These are phyloP conservation scores for Musa schizocarpa DNA, from an alignment of 176 grass and related monocot genomes.

Conservation along the genomic window DNA sequence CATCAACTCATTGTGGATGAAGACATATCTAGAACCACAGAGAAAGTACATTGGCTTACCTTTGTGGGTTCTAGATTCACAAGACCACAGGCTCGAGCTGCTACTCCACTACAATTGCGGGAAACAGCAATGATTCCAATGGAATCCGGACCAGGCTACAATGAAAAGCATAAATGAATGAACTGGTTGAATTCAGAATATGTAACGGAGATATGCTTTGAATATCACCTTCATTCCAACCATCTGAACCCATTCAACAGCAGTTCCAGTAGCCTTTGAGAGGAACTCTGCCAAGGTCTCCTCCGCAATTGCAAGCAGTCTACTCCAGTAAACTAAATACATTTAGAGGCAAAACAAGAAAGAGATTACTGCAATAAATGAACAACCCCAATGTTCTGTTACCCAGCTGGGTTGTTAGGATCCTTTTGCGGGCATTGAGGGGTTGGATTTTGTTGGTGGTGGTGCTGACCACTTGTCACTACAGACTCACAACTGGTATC, in stretches of 20 bases:
- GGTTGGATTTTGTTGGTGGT: slow-evolving; percentile 67
- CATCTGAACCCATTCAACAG: slow-evolving; percentile 99
- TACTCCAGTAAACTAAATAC: slow-evolving; percentile 4
- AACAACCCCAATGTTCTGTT: slow-evolving; percentile 12
- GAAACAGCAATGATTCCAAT: slow-evolving; percentile 17
- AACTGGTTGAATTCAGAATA: background rate
- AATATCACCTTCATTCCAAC: slow-evolving; percentile 90
- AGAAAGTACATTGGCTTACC: background rate
- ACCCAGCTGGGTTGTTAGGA: slow-evolving; percentile 92
- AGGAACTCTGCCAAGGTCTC: slow-evolving; percentile 97
- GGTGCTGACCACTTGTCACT: slow-evolving; percentile 91
- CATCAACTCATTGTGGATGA: background rate
- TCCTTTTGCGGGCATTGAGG: slow-evolving; percentile 65
- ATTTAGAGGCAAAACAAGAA: too few species aligned
- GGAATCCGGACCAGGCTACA: slow-evolving; percentile 13
- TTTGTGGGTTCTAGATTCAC: slow-evolving; percentile 7
- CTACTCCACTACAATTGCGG: slow-evolving; percentile 11
- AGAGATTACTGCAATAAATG: background rate
- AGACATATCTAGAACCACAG: background rate
- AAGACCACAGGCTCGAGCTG: slow-evolving; percentile 15
- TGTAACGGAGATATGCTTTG: too few species aligned
- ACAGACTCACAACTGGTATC: slow-evolving; percentile 95
- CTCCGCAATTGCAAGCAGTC: slow-evolving; percentile 96
- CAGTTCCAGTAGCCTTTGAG: slow-evolving; percentile 95
- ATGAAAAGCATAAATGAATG: background rate